Evolutionary conservation across 306 rosid species (phyloP), one percentile per base, ranked within the genome.

Genomic region (Trifolium fragiferum): DNA sequence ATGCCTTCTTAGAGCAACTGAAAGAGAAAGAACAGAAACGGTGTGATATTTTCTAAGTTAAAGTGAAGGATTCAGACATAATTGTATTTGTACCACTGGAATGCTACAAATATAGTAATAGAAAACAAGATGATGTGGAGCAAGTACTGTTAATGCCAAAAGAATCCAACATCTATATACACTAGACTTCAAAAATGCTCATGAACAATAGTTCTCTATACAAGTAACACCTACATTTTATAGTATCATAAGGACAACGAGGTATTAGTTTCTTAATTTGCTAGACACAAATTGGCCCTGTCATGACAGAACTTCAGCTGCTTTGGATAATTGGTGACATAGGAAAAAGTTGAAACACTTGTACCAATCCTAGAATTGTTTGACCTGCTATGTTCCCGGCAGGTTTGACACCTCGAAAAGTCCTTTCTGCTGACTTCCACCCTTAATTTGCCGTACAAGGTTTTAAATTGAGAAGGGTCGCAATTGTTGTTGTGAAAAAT

Each of bases 381-480:
- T 49, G 55, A 49, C 20, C 8, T 49, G 55, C 21, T 49, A 6
- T 54, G 30, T 19, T 44, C 50, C 50, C 7, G 81, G 86, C 82
- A 83, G 70, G 77, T 67, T 73, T 4, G 84, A 84, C 86, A 85
- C 82, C 73, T 81, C 58, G 77, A 66, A 76, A 69, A 25, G 40
- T 46, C 72, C 84, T 66, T 37, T 77, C 23, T 21, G 61, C 30
- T n/a, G 85, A 81, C 3, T 79, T 76, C 38, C 74, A 78, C 58
- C 79, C 84, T 54, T 23, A 46, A 76, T 23, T 80, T 40, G 2
- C 30, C 13, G 2, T 30, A 8, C 66, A 30, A 14, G 43, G 41
- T 60, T 60, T 30, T 14, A 15, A 60, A 30, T 60, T 8, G 41
- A 43, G 6, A 32, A 10, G 7, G 11, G 41, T 60, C 7, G 6